These are phyloP conservation scores for Xylaria scruposa DNA, from an alignment of 495 filamentous ascomycete genomes.

Conservation along the genomic window DNA sequence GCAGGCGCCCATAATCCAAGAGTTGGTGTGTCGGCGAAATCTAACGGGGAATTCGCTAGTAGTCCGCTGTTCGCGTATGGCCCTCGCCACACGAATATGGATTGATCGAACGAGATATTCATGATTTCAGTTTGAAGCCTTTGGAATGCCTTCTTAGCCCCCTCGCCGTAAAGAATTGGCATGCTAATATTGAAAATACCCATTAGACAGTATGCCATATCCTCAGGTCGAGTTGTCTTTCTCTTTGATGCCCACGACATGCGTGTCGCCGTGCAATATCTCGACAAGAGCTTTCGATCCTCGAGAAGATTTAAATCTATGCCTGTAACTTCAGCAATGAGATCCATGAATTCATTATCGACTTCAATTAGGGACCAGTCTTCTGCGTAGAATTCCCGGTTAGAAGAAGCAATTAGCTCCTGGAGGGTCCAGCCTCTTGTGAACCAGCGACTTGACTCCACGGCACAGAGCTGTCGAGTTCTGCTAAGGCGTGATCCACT, in stretches of 20 bases:
- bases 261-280: not conserved
- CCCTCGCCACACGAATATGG: not conserved
- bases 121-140: not conserved
- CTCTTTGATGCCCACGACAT: constrained; percentile 7
- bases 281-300: not conserved
- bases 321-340: not conserved
- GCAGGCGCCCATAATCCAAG: not conserved
- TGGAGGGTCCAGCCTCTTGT: constrained; percentile 2
- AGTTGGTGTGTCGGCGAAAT: not conserved
- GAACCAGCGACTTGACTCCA: not conserved
- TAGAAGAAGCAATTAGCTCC: not conserved
- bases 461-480: not conserved
- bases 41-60: not conserved
- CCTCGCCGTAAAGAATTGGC: not conserved
- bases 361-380: not conserved
- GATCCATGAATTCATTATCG: not conserved
- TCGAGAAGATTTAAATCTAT: not conserved
- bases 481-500: not conserved
- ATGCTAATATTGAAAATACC: not conserved
- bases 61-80: not conserved
- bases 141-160: not conserved
- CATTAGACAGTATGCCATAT: not conserved
- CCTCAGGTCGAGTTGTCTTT: not conserved
- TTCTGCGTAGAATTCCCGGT: not conserved
- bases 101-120: not conserved